Base-by-base conservation (phyloP, 352 stramenopile genomes). In the Phytophthora agathidicida region DNA sequence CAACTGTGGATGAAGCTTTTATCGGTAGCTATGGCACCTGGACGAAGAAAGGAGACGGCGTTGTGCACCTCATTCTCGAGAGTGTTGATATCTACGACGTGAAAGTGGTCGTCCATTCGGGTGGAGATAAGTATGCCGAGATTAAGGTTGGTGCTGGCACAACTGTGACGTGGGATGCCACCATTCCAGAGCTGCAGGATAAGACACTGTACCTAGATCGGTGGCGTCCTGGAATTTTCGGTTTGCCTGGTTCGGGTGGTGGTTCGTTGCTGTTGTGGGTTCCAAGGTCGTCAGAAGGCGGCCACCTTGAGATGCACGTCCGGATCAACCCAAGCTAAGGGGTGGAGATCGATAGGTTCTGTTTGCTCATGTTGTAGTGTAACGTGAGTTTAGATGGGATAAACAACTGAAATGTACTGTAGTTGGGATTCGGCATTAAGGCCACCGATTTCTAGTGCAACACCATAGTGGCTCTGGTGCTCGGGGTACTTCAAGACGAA, bases 231-330 rank as follows among this genome's bases (percentile, higher is more conserved):
- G 57, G 57, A 5, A 5, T 66, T 16, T 31, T 66, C 10, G 57
- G 48, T 0, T 32, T 66, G 20, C 57, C 57, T 13, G 57, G 57
- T 5, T 60, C 57, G 3, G 57, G 57, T 14, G 57, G 57, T 36
- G 57, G 57, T 0, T 67, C 58, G 7, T 11, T 67, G 13, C n/a
- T 67, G 30, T 41, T 67, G 3, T 86, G 75, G 75, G 44, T 88
- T 10, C 75, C 78, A 11, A 45, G 74, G 22, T 51, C 56, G 7
- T 65, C 36, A 1, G 22, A 66, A 9, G 67, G 64, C n/a, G 74
- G 74, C 3, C 60, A 69, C 36, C 28, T 85, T 8, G 59, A 78
- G 23, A 67, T 67, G 58, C 48, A 67, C 16, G 41, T 61, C 31
- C 49, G 49, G 7, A 67, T 67, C 9, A 61, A 75, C 71, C 16